These are phyloP conservation scores for Curvularia lunata DNA, from an alignment of 2,329 filamentous ascomycete genomes.

Conservation along the genomic window DNA sequence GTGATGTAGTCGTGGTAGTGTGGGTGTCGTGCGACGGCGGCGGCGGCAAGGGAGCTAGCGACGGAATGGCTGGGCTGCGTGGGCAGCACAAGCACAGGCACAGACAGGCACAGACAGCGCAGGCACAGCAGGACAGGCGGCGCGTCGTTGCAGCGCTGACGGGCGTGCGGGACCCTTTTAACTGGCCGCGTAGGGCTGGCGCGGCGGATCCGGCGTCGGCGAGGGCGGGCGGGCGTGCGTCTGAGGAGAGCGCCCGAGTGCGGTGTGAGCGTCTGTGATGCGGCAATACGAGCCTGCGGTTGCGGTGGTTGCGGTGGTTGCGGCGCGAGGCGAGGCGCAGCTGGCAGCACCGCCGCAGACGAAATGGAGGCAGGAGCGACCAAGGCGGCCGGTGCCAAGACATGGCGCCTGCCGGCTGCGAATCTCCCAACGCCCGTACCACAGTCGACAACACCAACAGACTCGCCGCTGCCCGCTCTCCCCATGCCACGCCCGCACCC, in stretches of 20 bases:
- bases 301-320: background rate
- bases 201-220: background rate
- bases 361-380: too few species aligned
- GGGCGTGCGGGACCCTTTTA: slow-evolving; percentile 23
- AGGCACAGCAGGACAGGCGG: too few species aligned
- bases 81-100: background rate
- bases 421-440: slow-evolving; percentile 16
- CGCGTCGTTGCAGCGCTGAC: background rate
- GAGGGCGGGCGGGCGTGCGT: slow-evolving; percentile 11
- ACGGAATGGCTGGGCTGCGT: background rate
- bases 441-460: slow-evolving; percentile 7
- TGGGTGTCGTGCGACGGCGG: slow-evolving; percentile 1
- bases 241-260: background rate
- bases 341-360: slow-evolving; percentile 11
- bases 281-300: background rate
- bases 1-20: background rate
- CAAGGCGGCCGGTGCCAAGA: slow-evolving; percentile 18
- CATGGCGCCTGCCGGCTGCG: slow-evolving; percentile 17
- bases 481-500: background rate
- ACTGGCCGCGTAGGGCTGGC: background rate
- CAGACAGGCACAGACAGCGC: background rate
- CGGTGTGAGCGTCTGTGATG: background rate
- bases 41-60: slow-evolving; percentile 3
- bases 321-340: background rate
- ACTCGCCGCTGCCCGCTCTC: background rate